phyloP scores from a whole-genome alignment of 140 eudicot genomes.

The Senecio squalidus region DNA sequence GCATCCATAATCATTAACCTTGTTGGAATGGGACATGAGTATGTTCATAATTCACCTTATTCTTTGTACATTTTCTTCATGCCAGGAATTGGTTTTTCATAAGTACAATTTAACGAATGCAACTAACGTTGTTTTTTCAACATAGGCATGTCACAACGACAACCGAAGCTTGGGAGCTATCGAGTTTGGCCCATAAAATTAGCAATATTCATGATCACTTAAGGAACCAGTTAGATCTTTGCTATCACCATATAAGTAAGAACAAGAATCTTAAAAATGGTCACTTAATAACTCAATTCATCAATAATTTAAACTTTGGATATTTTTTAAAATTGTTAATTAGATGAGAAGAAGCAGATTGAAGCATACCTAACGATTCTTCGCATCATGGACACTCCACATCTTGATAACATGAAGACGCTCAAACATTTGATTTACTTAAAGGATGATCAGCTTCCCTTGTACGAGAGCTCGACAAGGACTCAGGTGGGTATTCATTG shows the following conservation, averaged over 20 bases:
- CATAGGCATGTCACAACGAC: constrained; percentile 52
- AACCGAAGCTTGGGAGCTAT: constrained; percentile 82
- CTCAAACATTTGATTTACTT: constrained; percentile 55
- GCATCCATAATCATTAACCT: constrained; percentile 64
- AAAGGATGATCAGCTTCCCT: constrained; percentile 68
- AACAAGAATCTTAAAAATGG: neutral
- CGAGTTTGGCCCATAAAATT: constrained; percentile 75
- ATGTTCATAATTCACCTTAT: constrained; percentile 19
- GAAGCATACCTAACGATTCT: constrained; percentile 60
- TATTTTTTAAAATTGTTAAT: neutral
- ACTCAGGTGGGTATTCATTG: constrained; percentile 33
- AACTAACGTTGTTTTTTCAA: neutral
- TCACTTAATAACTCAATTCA: constrained; percentile 1
- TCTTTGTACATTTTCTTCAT: neutral
- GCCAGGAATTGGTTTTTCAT: neutral
- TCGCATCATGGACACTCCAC: constrained; percentile 56
- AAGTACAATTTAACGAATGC: neutral
- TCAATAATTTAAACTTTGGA: neutral
- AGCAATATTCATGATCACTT: constrained; percentile 61
- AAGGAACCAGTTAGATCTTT: constrained; percentile 37
- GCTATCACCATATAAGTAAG: constrained; percentile 59
- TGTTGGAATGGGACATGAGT: constrained; percentile 82
- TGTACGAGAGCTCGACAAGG: constrained; percentile 50
- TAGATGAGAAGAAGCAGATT: constrained; percentile 63
- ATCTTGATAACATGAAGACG: constrained; percentile 64